These are phyloP conservation scores for Candida lessepsii DNA, from an alignment of 805 yeast species.

Conservation along the genomic window DNA sequence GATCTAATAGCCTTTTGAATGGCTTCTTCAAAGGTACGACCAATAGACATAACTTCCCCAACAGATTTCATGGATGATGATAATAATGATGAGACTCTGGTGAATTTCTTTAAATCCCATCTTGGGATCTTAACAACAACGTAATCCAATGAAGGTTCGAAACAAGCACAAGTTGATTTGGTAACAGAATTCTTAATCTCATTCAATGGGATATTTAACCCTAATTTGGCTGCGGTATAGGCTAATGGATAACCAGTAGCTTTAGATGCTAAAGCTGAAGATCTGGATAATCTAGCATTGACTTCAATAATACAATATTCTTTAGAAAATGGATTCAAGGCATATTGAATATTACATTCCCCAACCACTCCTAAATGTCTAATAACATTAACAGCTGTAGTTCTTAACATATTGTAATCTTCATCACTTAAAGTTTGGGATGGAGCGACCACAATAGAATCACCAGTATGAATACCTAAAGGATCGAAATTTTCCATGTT, in stretches of 20 bases:
- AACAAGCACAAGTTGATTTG: conserved; percentile 91
- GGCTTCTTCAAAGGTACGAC: conserved; percentile 96
- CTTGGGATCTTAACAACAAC: conserved; percentile 97
- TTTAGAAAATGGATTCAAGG: conserved; percentile 86
- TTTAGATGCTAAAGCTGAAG: conserved; percentile 96
- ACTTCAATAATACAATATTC: conserved; percentile 97
- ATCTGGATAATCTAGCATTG: conserved; percentile 93
- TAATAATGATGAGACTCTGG: conserved; percentile 82
- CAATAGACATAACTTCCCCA: conserved; percentile 99
- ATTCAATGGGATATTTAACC: conserved; percentile 86
- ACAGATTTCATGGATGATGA: conserved; percentile 97
- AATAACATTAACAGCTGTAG: conserved; percentile 95
- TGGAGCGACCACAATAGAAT: conserved; percentile 98
- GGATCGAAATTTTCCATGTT: conserved; percentile 99
- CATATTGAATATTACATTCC: conserved; percentile 97
- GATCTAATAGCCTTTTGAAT: conserved; percentile 97
- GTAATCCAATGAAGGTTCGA: conserved; percentile 96
- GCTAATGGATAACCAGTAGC: conserved; percentile 99
- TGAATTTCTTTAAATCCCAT: conserved; percentile 96
- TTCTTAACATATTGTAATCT: conserved; percentile 96
- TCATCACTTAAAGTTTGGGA: conserved; percentile 96
- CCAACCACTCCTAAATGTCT: conserved; percentile 99
- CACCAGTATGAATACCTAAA: conserved; percentile 97
- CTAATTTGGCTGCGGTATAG: conserved; percentile 96
- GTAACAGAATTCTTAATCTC: conserved; percentile 95